Evolutionary conservation across 306 rosid species (phyloP).

Genomic region (barrel medic (Medicago truncatula)): DNA sequence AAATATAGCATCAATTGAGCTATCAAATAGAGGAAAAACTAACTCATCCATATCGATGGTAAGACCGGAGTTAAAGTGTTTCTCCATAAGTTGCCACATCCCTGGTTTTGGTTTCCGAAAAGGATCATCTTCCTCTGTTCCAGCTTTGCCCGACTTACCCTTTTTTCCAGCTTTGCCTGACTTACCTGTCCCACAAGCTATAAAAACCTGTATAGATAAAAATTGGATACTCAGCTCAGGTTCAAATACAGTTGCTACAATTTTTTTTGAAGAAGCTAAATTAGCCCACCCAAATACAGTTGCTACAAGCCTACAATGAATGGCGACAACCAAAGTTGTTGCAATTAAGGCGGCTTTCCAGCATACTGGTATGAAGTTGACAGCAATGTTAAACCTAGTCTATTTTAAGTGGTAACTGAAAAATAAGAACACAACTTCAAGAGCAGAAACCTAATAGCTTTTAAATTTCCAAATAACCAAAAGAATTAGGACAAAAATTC

Average conservation of each 20-base stretch:
- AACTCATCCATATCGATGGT: conserved; percentile 82
- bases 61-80: conserved; percentile 84
- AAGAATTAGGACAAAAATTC: background rate
- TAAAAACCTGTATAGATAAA: conserved; percentile 70
- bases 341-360: background rate
- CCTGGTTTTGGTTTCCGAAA: conserved; percentile 90
- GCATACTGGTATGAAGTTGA: conserved; percentile 1
- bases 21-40: conserved; percentile 44
- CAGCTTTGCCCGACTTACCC: conserved; percentile 58
- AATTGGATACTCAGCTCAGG: conserved; percentile 20
- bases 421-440: background rate
- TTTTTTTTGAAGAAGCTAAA: too few relatives aligned
- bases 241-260: conserved; percentile 8
- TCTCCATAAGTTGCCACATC: conserved; percentile 88
- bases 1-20: conserved; percentile 21
- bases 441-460: background rate
- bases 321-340: background rate
- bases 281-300: background rate
- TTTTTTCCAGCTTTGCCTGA: conserved; percentile 50
- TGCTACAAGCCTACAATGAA: background rate
- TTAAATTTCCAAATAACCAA: conserved; percentile 12
- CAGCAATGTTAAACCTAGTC: background rate
- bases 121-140: conserved; percentile 58
- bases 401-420: background rate
- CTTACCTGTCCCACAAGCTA: conserved; percentile 76